Percentiles rank a stretch among this genome's conserved stretches.
Evolutionary conservation across 2,329 filamentous ascomycete genomes (phyloP).

Genomic region (Dryadomyces quercivorus): DNA sequence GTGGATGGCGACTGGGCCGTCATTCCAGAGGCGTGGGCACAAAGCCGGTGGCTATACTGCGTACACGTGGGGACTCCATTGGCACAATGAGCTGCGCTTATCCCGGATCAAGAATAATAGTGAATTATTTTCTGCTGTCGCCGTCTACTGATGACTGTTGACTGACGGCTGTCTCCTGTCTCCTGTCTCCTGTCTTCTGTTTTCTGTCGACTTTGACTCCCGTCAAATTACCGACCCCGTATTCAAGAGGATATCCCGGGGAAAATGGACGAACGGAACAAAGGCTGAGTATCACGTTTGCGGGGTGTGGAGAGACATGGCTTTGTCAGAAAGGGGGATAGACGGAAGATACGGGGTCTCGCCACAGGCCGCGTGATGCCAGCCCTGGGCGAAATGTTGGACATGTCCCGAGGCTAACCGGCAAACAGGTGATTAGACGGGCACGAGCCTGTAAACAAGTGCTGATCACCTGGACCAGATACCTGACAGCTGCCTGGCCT

Average conservation of each 20-base stretch:
- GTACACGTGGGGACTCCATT: neutral
- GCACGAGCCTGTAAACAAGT: neutral
- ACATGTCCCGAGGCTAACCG: neutral
- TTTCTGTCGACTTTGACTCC: too few species aligned
- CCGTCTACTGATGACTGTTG: too few species aligned
- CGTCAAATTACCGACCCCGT: too few species aligned
- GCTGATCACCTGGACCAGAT: neutral
- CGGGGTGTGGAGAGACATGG: neutral
- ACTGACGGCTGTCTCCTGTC: too few species aligned
- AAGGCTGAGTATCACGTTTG: neutral
- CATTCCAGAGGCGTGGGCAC: too few species aligned
- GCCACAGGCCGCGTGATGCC: neutral
- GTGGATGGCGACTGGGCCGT: too few species aligned
- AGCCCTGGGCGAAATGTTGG: neutral
- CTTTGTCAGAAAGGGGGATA: too few species aligned
- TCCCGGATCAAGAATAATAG: too few species aligned
- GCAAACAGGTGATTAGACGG: neutral
- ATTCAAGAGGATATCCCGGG: too few species aligned
- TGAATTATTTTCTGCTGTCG: too few species aligned
- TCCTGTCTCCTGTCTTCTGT: too few species aligned
- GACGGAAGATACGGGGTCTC: neutral
- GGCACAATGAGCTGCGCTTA: neutral
- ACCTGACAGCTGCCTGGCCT: neutral
- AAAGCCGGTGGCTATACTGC: neutral
- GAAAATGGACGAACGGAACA: neutral